Evolutionary conservation across 202 grass and related monocot species (phyloP).

Genomic region (Alloteropsis angusta): DNA sequence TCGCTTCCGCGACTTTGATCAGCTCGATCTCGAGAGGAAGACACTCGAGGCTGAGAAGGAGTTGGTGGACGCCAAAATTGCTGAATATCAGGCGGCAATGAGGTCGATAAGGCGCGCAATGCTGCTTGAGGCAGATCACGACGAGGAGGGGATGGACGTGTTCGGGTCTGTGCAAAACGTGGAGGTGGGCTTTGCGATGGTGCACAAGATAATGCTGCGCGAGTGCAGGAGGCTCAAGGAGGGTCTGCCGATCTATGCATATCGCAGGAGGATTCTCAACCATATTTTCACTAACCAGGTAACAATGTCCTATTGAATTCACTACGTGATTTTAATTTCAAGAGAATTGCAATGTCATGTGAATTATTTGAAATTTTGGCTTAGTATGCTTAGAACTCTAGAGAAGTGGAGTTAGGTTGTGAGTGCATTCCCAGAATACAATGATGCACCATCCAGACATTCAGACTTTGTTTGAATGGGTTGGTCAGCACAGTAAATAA

Average conservation of each 20-base stretch:
- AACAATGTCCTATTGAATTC: not conserved
- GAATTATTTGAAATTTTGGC: not conserved
- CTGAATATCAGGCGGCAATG: constrained; percentile 48
- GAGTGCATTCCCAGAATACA: not conserved
- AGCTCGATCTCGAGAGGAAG: constrained; percentile 32
- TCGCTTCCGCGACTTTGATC: not conserved
- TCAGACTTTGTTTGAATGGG: not conserved
- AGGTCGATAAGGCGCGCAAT: constrained; percentile 31
- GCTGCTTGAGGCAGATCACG: not conserved
- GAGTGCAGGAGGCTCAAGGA: constrained; percentile 82
- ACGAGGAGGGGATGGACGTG: constrained; percentile 23
- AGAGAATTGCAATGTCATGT: constrained; percentile 5
- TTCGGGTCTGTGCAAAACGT: constrained; percentile 27
- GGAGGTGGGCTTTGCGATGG: constrained; percentile 42
- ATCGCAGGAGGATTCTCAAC: constrained; percentile 47
- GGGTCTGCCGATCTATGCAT: constrained; percentile 64
- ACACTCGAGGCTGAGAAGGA: constrained; percentile 41
- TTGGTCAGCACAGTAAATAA: not conserved
- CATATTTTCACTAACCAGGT: constrained; percentile 68
- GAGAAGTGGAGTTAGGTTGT: not conserved
- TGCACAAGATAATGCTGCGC: constrained; percentile 50
- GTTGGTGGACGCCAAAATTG: constrained; percentile 36
- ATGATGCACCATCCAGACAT: not conserved
- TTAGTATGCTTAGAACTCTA: not conserved
- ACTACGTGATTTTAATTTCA: constrained; percentile 8